Evolutionary conservation across 2,329 filamentous ascomycete species (phyloP).

Genomic region (Sarocladiaceae sp.): DNA sequence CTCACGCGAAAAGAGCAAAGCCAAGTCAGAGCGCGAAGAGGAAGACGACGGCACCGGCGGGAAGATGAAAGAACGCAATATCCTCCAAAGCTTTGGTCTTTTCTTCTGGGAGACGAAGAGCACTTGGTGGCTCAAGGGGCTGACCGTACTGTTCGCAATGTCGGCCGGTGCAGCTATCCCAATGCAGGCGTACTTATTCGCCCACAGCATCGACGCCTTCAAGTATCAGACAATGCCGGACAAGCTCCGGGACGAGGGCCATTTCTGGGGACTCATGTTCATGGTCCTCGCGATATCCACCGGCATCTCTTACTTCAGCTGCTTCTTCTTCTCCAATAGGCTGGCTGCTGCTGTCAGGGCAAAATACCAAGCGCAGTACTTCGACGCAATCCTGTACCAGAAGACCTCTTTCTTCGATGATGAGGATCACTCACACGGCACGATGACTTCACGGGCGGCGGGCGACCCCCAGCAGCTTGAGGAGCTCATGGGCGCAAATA

Average conservation of each 20-base stretch:
- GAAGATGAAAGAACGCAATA: conserved; percentile 32
- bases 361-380: conserved; percentile 54
- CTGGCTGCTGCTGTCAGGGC: conserved; percentile 44
- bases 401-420: conserved; percentile 55
- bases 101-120: conserved; percentile 50
- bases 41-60: conserved; percentile 19
- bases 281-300: conserved; percentile 48
- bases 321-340: conserved; percentile 32
- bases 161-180: conserved; percentile 38
- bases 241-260: conserved; percentile 33
- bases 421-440: conserved; percentile 53
- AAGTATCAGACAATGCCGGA: conserved; percentile 20
- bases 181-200: conserved; percentile 50
- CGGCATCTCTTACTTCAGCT: conserved; percentile 45
- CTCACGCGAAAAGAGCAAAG: conserved; percentile 39
- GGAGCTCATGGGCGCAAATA: conserved; percentile 56
- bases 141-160: conserved; percentile 42
- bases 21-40: conserved; percentile 25
- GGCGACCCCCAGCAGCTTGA: conserved; percentile 54
- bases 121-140: conserved; percentile 42
- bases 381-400: conserved; percentile 53
- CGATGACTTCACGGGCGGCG: conserved; percentile 50
- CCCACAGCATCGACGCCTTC: conserved; percentile 46
- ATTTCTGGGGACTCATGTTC: conserved; percentile 64
- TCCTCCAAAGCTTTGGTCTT: conserved; percentile 48